Conservation (phyloP, 1,284 basidiomycete genomes). For the Dichomitus squalens region DNA sequence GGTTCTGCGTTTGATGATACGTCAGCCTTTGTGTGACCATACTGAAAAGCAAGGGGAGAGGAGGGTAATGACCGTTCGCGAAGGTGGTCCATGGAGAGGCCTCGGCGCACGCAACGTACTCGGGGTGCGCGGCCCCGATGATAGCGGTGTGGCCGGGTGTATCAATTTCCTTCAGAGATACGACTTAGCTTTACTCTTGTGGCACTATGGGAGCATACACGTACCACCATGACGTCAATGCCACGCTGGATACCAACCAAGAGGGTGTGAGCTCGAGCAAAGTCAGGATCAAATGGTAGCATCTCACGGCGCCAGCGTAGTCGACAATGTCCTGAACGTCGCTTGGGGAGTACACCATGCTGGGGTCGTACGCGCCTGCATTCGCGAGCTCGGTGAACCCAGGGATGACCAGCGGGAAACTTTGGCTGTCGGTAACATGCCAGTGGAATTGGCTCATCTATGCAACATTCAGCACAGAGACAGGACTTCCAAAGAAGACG, state of each 20-base stretch:
- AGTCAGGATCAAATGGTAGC: not conserved
- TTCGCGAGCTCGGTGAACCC: constrained; percentile 61
- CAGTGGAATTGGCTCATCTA: constrained; percentile 75
- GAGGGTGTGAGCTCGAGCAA: not conserved
- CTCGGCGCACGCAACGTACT: constrained; percentile 72
- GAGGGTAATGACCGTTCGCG: constrained; percentile 48
- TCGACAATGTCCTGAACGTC: constrained; percentile 66
- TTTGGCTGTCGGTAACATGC: constrained; percentile 76
- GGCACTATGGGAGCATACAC: not conserved
- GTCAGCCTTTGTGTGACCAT: not conserved
- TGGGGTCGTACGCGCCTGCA: constrained; percentile 67
- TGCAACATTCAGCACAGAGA: constrained; percentile 20
- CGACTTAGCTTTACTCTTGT: not conserved
- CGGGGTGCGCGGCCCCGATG: constrained; percentile 66
- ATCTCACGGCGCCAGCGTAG: constrained; percentile 70
- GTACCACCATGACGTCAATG: constrained; percentile 69
- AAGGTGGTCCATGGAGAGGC: constrained; percentile 63
- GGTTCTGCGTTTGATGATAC: constrained; percentile 48
- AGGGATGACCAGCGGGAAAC: constrained; percentile 72
- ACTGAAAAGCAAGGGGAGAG: not conserved
- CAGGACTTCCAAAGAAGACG: not conserved
- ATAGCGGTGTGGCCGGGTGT: constrained; percentile 81
- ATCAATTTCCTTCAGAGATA: constrained; percentile 48
- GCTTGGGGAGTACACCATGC: constrained; percentile 55
- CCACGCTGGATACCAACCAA: constrained; percentile 52